These are phyloP conservation scores for Piper betle DNA, from an alignment of 164 flowering plant species.

Conservation along the genomic window DNA sequence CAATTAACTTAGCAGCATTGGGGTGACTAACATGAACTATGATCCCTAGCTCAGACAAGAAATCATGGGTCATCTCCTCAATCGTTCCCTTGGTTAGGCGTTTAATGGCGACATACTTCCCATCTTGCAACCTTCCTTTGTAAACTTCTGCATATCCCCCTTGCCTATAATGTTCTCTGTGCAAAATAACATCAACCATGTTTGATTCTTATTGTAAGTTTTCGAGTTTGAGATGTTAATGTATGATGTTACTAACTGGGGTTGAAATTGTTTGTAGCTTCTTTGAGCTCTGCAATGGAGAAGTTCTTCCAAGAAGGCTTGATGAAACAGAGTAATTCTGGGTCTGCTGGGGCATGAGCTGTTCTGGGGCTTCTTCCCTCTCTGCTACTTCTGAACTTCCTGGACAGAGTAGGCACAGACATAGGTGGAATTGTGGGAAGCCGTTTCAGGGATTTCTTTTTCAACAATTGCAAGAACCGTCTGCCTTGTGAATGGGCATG, in stretches of 20 bases:
- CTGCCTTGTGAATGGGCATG: slow-evolving; percentile 29
- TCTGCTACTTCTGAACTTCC: slow-evolving; percentile 26
- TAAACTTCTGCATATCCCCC: slow-evolving; percentile 91
- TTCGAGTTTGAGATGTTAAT: neutral
- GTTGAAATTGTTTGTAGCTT: slow-evolving; percentile 65
- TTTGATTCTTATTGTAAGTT: neutral
- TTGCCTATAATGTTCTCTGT: slow-evolving; percentile 74
- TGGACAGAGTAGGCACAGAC: slow-evolving; percentile 30
- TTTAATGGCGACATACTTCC: slow-evolving; percentile 64
- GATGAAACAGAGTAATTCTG: slow-evolving; percentile 29
- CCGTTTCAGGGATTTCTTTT: slow-evolving; percentile 29
- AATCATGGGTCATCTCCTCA: slow-evolving; percentile 68
- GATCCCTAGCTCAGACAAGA: slow-evolving; percentile 86
- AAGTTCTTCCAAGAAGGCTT: slow-evolving; percentile 53
- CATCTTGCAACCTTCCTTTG: slow-evolving; percentile 58
- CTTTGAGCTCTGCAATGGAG: slow-evolving; percentile 46
- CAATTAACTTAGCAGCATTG: slow-evolving; percentile 72
- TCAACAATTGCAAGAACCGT: slow-evolving; percentile 34
- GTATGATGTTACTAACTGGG: slow-evolving; percentile 28
- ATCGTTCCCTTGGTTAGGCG: slow-evolving; percentile 49
- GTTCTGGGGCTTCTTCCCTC: slow-evolving; percentile 14
- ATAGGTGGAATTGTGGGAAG: slow-evolving; percentile 32
- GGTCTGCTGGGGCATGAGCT: slow-evolving; percentile 17
- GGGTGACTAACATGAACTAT: slow-evolving; percentile 86
- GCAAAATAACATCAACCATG: too few relatives aligned